These are phyloP conservation scores for Stipa capillata DNA, from an alignment of 176 grass and related monocot species.

Conservation along the genomic window DNA sequence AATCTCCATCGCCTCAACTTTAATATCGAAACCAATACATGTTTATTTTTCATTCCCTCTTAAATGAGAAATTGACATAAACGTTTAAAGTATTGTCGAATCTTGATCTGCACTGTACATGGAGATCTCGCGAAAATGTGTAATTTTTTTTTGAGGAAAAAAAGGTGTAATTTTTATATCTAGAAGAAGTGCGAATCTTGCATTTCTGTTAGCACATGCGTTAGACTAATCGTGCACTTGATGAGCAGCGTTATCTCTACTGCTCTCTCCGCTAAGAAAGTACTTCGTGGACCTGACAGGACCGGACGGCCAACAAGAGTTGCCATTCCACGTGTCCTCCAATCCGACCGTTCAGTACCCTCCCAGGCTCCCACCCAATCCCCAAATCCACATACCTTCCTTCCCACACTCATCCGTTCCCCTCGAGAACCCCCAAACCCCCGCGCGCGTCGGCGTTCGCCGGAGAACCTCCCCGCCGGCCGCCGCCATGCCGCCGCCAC, in stretches of 20 bases:
- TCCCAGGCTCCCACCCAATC: constrained; percentile 2
- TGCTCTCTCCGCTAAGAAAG: too few species aligned
- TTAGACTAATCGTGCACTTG: background rate
- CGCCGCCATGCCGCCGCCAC: constrained; percentile 49
- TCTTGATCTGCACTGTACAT: background rate
- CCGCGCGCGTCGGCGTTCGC: background rate
- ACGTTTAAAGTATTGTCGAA: too few species aligned
- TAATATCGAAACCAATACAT: too few species aligned
- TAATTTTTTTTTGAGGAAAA: too few species aligned
- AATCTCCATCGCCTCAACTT: too few species aligned
- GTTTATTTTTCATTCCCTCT: background rate
- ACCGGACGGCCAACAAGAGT: background rate
- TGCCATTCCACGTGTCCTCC: background rate
- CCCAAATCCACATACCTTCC: constrained; percentile 2
- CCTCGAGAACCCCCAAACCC: constrained; percentile 7
- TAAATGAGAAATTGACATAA: background rate
- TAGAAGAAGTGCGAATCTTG: background rate
- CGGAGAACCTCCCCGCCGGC: constrained; percentile 24
- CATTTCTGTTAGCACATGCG: background rate
- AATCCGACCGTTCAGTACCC: background rate
- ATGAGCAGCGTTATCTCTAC: too few species aligned
- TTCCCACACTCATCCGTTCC: background rate
- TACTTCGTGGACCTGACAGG: background rate
- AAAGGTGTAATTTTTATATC: too few species aligned
- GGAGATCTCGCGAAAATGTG: too few species aligned